Evolutionary conservation across 164 flowering plant genomes (phyloP).

Genomic region (Santalum album): DNA sequence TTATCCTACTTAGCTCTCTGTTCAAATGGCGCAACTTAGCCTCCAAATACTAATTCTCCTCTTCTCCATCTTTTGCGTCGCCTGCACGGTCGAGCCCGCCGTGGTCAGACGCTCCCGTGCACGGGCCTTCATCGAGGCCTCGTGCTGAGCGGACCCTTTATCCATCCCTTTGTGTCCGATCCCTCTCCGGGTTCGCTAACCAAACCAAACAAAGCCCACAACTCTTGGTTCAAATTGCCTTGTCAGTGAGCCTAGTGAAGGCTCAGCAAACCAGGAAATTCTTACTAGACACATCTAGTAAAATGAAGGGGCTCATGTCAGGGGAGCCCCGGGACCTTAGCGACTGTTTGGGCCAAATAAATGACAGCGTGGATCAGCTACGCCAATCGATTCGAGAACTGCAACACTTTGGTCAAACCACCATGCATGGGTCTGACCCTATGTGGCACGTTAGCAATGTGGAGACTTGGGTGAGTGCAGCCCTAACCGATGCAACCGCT

Average conservation of each 20-base stretch:
- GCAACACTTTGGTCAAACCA: constrained; percentile 1
- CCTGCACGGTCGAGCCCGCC: constrained; percentile 3
- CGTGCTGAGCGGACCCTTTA: constrained; percentile 30
- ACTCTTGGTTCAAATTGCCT: constrained; percentile 24
- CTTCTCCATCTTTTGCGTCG: constrained; percentile 5
- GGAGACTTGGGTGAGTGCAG: constrained; percentile 37
- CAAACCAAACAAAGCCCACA: constrained; percentile 14
- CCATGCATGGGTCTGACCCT: constrained; percentile 7
- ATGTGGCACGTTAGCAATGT: constrained; percentile 32
- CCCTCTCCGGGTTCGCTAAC: constrained; percentile 13
- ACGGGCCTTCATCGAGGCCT: not conserved
- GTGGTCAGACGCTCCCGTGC: constrained; percentile 7
- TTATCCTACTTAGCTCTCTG: not conserved
- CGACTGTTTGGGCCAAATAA: constrained; percentile 31
- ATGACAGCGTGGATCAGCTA: constrained; percentile 22
- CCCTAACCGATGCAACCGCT: constrained; percentile 27
- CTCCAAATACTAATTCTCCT: constrained; percentile 10
- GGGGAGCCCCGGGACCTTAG: constrained; percentile 14
- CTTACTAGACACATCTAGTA: constrained; percentile 15
- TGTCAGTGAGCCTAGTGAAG: constrained; percentile 26
- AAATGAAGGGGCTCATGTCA: constrained; percentile 3
- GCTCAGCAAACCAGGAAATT: constrained; percentile 24
- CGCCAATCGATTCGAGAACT: constrained; percentile 25
- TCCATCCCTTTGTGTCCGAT: constrained; percentile 20
- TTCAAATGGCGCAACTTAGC: constrained; percentile 14